Evolutionary conservation across 192 early-diverging fungal species (phyloP).

Genomic region (Helicostylum pulchrum): DNA sequence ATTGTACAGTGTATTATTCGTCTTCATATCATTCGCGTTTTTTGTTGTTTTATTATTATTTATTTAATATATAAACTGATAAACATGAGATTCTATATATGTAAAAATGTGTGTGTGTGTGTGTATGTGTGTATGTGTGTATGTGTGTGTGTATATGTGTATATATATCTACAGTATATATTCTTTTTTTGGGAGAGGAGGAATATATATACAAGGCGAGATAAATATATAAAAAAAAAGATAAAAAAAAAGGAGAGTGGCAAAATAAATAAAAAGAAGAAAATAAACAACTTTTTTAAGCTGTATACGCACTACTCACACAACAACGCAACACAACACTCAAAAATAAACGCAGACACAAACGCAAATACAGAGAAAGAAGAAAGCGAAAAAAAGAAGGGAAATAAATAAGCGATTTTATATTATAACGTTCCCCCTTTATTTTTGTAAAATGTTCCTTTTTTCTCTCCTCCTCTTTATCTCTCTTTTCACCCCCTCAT

Average conservation of each 20-base stretch:
- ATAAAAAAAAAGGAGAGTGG: constrained; percentile 2
- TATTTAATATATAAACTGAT: no score
- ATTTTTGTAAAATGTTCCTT: neutral
- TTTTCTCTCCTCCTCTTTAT: neutral
- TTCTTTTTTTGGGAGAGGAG: neutral
- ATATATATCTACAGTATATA: neutral
- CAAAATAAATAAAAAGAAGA: neutral
- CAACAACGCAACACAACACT: no score
- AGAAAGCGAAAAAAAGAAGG: neutral
- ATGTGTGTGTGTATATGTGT: neutral
- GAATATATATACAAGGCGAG: neutral
- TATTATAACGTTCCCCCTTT: neutral
- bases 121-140: neutral
- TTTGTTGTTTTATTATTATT: no score
- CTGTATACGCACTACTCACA: no score
- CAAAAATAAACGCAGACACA: no score
- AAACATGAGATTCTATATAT: neutral
- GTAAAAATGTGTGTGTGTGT: neutral
- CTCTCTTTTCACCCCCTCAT: neutral
- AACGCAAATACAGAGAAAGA: constrained; percentile 1
- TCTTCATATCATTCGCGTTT: no score
- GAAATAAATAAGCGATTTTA: neutral
- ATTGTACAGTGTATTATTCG: neutral
- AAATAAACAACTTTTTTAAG: no score
- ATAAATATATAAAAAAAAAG: constrained; percentile 5